Evolutionary conservation across 495 filamentous ascomycete genomes (phyloP).

Genomic region (Lasiosphaeris hirsuta): DNA sequence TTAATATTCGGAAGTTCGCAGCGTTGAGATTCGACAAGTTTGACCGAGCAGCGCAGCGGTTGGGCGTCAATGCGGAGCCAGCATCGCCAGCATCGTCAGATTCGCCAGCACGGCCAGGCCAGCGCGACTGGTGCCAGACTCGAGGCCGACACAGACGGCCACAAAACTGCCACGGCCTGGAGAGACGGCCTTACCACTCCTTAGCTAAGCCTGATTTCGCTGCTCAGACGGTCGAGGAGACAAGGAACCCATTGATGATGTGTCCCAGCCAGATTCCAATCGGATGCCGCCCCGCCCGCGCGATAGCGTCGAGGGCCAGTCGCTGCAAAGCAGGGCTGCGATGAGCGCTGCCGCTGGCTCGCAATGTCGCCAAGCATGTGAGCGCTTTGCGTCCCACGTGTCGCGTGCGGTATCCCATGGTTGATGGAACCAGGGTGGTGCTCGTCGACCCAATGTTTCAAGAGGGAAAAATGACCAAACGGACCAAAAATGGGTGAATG

Average conservation of each 20-base stretch:
- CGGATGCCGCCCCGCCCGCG: slow-evolving; percentile 8
- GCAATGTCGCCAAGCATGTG: slow-evolving; percentile 4
- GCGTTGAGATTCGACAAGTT: not conserved
- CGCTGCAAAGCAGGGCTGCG: slow-evolving; percentile 7
- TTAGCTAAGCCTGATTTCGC: not conserved
- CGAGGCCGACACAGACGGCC: too few relatives aligned
- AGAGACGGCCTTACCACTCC: not conserved
- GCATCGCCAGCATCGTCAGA: not conserved
- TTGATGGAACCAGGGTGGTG: not conserved
- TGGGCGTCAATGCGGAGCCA: not conserved
- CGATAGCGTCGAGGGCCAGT: slow-evolving; percentile 7
- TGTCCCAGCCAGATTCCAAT: not conserved
- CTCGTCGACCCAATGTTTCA: not conserved
- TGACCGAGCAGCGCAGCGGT: not conserved
- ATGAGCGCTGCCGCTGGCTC: not conserved
- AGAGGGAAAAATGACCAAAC: not conserved
- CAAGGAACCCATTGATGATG: not conserved
- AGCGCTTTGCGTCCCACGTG: slow-evolving; percentile 10
- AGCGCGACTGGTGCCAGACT: too few relatives aligned
- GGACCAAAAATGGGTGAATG: too few relatives aligned
- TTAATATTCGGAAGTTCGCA: slow-evolving; percentile 6
- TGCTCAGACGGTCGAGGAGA: not conserved
- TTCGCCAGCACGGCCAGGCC: too few relatives aligned
- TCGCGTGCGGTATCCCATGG: not conserved
- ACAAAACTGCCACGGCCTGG: too few relatives aligned